These are phyloP conservation scores for Lentithecium fluviatile DNA, from an alignment of 495 filamentous ascomycete genomes.

Conservation along the genomic window DNA sequence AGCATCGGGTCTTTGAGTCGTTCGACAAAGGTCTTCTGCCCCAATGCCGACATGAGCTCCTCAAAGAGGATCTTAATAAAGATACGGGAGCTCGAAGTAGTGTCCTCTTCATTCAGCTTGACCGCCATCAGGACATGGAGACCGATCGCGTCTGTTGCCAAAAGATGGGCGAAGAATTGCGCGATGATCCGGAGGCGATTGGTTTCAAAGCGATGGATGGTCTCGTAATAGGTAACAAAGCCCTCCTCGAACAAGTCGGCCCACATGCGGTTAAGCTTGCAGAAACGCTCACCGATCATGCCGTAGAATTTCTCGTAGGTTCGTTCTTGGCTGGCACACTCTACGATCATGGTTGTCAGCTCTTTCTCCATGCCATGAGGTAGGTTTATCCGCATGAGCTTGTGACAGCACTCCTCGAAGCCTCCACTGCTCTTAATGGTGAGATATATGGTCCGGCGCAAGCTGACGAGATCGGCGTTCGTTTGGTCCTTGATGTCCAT, in stretches of 20 bases:
- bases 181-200: slow-evolving; percentile 93
- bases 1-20: slow-evolving; percentile 75
- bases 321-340: slow-evolving; percentile 91
- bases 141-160: slow-evolving; percentile 81
- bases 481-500: slow-evolving; percentile 97
- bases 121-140: slow-evolving; percentile 87
- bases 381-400: slow-evolving; percentile 66
- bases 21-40: slow-evolving; percentile 72
- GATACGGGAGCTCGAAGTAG: slow-evolving; percentile 89
- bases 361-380: slow-evolving; percentile 87
- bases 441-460: slow-evolving; percentile 91
- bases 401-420: slow-evolving; percentile 94
- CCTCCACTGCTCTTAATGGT: slow-evolving; percentile 94
- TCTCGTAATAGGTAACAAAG: slow-evolving; percentile 93
- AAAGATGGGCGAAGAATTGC: slow-evolving; percentile 87
- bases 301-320: slow-evolving; percentile 98
- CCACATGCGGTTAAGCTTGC: slow-evolving; percentile 93
- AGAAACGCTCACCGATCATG: slow-evolving; percentile 88
- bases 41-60: slow-evolving; percentile 82
- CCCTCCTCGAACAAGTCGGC: slow-evolving; percentile 82
- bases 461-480: slow-evolving; percentile 90
- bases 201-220: slow-evolving; percentile 94
- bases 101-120: slow-evolving; percentile 93
- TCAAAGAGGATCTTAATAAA: slow-evolving; percentile 98
- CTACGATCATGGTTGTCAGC: slow-evolving; percentile 92